Percentiles rank a stretch among this genome's conserved stretches.
phyloP scores from a whole-genome alignment of 2,329 filamentous ascomycete genomes.

The Penicillium sp. region DNA sequence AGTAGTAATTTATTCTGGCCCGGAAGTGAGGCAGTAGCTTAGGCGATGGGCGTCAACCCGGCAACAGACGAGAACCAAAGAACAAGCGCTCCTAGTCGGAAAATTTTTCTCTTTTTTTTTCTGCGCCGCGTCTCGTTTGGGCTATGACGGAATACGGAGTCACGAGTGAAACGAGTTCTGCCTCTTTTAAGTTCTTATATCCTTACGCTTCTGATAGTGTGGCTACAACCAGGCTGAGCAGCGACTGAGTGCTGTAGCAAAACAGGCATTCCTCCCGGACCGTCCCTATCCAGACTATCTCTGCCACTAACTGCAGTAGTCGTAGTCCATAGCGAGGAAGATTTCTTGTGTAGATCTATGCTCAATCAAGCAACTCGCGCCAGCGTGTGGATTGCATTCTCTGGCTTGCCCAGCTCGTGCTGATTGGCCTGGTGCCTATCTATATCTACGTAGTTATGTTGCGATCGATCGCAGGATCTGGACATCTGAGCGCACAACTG shows the following conservation, averaged over 20 bases:
- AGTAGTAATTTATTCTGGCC: neutral
- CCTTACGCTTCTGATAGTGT: no score
- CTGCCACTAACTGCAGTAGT: neutral
- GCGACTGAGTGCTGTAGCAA: no score
- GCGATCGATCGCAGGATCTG: slow-evolving; percentile 3
- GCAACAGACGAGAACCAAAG: slow-evolving; percentile 3
- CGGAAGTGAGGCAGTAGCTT: slow-evolving; percentile 1
- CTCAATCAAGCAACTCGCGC: neutral
- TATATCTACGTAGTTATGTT: no score
- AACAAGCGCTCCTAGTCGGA: neutral
- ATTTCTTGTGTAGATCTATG: neutral
- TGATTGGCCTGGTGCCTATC: no score
- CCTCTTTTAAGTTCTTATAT: no score
- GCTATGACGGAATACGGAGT: no score
- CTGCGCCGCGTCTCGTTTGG: no score
- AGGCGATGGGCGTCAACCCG: slow-evolving; percentile 6
- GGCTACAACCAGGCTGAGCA: no score
- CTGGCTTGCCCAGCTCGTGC: neutral
- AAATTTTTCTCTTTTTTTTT: slow-evolving; percentile 7
- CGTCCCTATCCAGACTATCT: neutral
- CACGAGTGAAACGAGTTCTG: no score
- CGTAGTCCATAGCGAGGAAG: neutral
- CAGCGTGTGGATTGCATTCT: neutral
- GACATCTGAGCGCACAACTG: no score
- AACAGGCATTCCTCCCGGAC: neutral